A percentile compares a stretch with the other conserved stretches of the same genome.
phyloP scores from a whole-genome alignment of 2,329 filamentous ascomycete genomes.

The Triangularia verruculosa region DNA sequence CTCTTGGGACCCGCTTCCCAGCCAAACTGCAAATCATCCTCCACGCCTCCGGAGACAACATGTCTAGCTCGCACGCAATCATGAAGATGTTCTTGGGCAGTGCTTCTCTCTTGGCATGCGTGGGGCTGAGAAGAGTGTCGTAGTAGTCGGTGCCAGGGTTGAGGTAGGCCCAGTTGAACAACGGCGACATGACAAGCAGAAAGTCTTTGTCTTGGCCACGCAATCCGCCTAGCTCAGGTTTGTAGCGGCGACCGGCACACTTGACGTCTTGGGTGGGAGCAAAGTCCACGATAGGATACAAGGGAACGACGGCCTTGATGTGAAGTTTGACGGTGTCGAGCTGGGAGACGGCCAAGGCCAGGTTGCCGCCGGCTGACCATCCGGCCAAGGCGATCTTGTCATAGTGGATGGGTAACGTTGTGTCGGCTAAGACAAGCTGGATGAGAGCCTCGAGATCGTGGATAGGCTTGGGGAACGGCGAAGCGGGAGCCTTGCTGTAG shows the following conservation, averaged over 20 bases:
- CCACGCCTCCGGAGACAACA: conserved; percentile 43
- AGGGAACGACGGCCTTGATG: conserved; percentile 37
- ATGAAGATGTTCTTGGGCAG: conserved; percentile 44
- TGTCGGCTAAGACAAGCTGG: conserved; percentile 41
- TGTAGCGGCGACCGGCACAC: conserved; percentile 35
- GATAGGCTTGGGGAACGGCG: conserved; percentile 43
- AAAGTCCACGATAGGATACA: conserved; percentile 46
- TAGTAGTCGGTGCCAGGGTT: conserved; percentile 32
- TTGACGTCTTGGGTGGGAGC: conserved; percentile 33
- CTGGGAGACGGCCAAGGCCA: conserved; percentile 42
- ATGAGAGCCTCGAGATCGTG: conserved; percentile 46
- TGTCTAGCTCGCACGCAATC: conserved; percentile 45
- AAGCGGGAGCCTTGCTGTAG: conserved; percentile 46
- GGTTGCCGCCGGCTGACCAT: conserved; percentile 51
- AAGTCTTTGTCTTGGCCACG: conserved; percentile 30
- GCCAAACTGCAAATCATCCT: conserved; percentile 37
- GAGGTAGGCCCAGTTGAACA: conserved; percentile 45
- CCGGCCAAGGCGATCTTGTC: conserved; percentile 42
- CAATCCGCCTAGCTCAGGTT: conserved; percentile 32
- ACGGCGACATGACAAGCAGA: conserved; percentile 28
- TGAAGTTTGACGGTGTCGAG: conserved; percentile 35
- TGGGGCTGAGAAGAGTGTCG: conserved; percentile 43
- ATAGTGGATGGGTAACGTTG: conserved; percentile 44
- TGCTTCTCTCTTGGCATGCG: conserved; percentile 30
- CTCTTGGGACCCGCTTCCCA: conserved; percentile 30